Evolutionary conservation across 495 filamentous ascomycete genomes (phyloP).

Genomic region (Podospora appendiculata): DNA sequence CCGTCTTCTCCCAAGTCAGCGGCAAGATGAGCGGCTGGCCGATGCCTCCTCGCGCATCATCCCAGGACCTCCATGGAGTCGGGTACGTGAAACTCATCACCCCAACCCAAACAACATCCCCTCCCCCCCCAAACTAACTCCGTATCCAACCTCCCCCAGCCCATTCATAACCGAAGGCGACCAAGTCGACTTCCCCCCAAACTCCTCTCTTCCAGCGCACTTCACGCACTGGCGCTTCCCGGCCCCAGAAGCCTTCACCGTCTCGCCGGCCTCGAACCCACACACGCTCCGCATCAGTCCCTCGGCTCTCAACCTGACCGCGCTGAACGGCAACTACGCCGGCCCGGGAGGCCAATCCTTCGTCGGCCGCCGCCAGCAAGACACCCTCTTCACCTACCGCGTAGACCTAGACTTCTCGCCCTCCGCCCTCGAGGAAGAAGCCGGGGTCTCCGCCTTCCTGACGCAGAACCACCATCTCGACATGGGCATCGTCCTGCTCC

Average conservation of each 20-base stretch:
- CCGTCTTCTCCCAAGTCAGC: slow-evolving; percentile 33
- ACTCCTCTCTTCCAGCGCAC: slow-evolving; percentile 28
- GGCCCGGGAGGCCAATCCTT: slow-evolving; percentile 36
- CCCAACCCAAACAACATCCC: neutral
- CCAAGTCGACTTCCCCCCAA: slow-evolving; percentile 8
- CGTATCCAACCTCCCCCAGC: slow-evolving; percentile 11
- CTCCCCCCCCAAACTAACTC: neutral
- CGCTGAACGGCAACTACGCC: slow-evolving; percentile 36
- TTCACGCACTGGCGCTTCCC: slow-evolving; percentile 41
- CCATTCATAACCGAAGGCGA: slow-evolving; percentile 32
- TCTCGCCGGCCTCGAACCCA: slow-evolving; percentile 28
- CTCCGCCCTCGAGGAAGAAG: slow-evolving; percentile 25
- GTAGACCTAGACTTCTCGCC: slow-evolving; percentile 36
- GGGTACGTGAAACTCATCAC: slow-evolving; percentile 21
- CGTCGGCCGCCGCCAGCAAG: slow-evolving; percentile 38
- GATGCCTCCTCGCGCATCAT: slow-evolving; percentile 17
- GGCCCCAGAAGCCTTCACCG: slow-evolving; percentile 23
- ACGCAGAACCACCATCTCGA: slow-evolving; percentile 48
- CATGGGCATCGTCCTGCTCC: slow-evolving; percentile 39
- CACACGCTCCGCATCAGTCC: slow-evolving; percentile 34
- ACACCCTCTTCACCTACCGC: slow-evolving; percentile 41
- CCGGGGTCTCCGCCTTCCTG: slow-evolving; percentile 39
- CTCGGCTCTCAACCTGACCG: slow-evolving; percentile 41
- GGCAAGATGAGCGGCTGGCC: slow-evolving; percentile 39
- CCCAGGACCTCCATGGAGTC: slow-evolving; percentile 21